Evolutionary conservation across 1,284 basidiomycete genomes (phyloP), one percentile per base, ranked within the genome.

Genomic region (Melanopsichium pennsylvanicum): DNA sequence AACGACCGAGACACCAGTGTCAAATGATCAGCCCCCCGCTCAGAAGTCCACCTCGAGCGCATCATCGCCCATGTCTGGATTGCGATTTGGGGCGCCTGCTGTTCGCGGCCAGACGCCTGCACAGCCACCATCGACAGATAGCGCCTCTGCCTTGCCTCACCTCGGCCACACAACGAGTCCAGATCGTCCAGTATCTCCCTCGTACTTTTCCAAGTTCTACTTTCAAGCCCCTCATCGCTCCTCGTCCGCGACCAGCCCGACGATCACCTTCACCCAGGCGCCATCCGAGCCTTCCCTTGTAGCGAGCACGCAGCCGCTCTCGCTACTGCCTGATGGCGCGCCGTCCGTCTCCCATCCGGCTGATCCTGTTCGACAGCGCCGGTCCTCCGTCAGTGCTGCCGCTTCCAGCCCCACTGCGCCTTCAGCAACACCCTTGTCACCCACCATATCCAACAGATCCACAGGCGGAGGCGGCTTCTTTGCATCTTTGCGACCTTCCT

Each of bases 261-360:
- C 60, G 31, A 70, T 70, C 45, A 70, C 67, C 15, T 70, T 70
- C 31, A 64, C 67, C 4, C 43, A 52, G n/a, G 67, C 61, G 7
- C 60, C 64, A 2, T 13, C 21, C 3, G 66, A 69, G 23, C 31
- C 50, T 5, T 40, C 43, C 2, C 25, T 58, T 15, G 29, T 48
- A 5, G 50, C 42, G 5, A 32, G 29, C 16, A 33, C 41, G 19
- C 49, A 49, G 21, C 32, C 31, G 15, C 23, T 44, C 2, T 23
- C 52, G 18, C n/a, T 37, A 5, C 18, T 40, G 12, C 35, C 41
- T 9, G 45, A 33, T 6, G 51, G 32, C 27, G 19, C 41, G 12
- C 45, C 51, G 49, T 43, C 44, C 15, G 16, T 27, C 12, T 21
- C 40, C 27, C 40, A 57, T 7, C 54, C 47, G 12, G 21, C 29